A percentile compares a stretch with the other conserved stretches of the same genome.
phyloP scores from a whole-genome alignment of 495 filamentous ascomycete genomes.

The Aspergillus nanangensis region DNA sequence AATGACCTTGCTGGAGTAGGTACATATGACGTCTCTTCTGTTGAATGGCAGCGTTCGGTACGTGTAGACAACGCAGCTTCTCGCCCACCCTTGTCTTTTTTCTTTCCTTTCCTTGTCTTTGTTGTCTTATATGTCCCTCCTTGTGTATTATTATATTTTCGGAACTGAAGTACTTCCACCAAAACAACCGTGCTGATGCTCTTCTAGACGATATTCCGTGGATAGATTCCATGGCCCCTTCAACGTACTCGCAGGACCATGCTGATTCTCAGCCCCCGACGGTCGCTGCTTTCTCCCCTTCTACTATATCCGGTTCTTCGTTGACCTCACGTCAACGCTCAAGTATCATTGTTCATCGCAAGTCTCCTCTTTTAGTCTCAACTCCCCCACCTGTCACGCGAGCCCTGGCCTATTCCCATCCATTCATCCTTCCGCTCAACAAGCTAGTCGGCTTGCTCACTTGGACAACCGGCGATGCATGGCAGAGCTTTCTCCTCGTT shows the following conservation, averaged over 20 bases:
- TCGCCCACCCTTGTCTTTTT: conserved; percentile 2
- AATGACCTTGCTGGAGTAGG: conserved; percentile 27
- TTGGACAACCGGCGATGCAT: conserved; percentile 90
- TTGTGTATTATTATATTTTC: too few species aligned
- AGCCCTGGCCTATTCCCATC: conserved; percentile 88
- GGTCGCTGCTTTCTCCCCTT: conserved; percentile 81
- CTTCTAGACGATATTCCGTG: conserved; percentile 56
- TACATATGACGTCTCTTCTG: conserved; percentile 37
- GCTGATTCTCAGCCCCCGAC: conserved; percentile 60
- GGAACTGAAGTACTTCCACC: background rate
- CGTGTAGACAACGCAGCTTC: conserved; percentile 4
- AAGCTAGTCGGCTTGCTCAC: conserved; percentile 76
- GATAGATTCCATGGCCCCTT: conserved; percentile 55
- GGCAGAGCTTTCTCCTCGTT: conserved; percentile 93
- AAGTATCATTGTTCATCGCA: conserved; percentile 92
- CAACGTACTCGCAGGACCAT: conserved; percentile 36
- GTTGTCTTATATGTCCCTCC: too few species aligned
- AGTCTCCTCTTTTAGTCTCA: conserved; percentile 86
- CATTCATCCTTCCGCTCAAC: conserved; percentile 84
- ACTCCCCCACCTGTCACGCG: conserved; percentile 92
- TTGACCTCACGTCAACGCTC: conserved; percentile 72
- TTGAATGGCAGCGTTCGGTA: conserved; percentile 65
- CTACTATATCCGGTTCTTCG: conserved; percentile 63
- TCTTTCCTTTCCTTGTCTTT: conserved; percentile 1
- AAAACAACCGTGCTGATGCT: conserved; percentile 14